These are phyloP conservation scores for Fusarium sp. DNA, from an alignment of 2,329 filamentous ascomycete genomes.

Conservation along the genomic window DNA sequence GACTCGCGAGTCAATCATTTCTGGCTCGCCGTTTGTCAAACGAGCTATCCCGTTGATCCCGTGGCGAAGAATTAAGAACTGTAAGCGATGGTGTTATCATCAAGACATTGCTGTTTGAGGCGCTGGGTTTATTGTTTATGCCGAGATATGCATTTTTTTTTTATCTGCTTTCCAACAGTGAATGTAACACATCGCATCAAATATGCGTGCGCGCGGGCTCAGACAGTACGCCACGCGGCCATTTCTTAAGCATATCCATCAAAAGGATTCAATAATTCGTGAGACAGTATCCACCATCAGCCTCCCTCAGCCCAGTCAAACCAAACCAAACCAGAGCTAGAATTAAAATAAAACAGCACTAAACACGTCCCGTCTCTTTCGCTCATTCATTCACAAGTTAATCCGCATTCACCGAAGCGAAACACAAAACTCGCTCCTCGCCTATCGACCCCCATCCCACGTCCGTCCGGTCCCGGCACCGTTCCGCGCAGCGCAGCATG, in stretches of 20 bases:
- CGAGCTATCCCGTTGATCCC: not conserved
- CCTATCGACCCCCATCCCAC: slow-evolving; percentile 19
- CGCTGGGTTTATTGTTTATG: not conserved
- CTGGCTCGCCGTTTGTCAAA: not conserved
- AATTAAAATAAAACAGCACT: not conserved
- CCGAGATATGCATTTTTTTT: not conserved
- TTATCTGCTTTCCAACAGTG: not conserved
- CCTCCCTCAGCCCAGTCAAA: slow-evolving; percentile 8
- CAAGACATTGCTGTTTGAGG: not conserved
- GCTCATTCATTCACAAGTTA: not conserved
- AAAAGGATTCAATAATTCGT: not conserved
- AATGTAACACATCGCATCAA: not conserved
- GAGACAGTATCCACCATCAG: not conserved
- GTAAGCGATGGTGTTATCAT: not conserved
- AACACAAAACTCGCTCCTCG: slow-evolving; percentile 7
- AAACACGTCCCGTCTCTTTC: not conserved
- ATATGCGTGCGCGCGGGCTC: not conserved
- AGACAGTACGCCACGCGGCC: not conserved
- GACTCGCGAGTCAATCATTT: slow-evolving; percentile 1
- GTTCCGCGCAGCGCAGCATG: slow-evolving; percentile 6
- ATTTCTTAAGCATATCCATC: not conserved
- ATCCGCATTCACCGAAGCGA: slow-evolving; percentile 22
- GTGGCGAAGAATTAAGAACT: not conserved
- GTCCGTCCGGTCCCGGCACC: not conserved
- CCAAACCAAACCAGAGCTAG: not conserved